Conservation (phyloP, 2,329 filamentous ascomycete species). For the Ciborinia camelliae region DNA sequence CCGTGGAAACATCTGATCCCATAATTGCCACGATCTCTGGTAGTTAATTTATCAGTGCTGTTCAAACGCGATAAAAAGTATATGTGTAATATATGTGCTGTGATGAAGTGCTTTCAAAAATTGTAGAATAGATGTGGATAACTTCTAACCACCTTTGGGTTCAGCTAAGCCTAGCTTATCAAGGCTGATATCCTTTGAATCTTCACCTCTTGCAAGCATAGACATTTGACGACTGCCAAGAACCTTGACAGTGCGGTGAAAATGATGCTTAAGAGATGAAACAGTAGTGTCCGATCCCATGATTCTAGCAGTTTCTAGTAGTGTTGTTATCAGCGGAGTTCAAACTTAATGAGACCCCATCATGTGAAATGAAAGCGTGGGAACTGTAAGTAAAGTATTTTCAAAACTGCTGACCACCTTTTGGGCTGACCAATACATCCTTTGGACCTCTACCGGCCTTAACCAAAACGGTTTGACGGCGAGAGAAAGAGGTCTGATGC, state of each 20-base stretch:
- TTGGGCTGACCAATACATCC: slow-evolving; percentile 13
- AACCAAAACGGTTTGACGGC: slow-evolving; percentile 46
- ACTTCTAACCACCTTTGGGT: slow-evolving; percentile 16
- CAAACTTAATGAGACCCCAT: neutral
- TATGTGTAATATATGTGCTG: neutral
- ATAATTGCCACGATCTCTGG: slow-evolving; percentile 26
- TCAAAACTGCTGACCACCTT: slow-evolving; percentile 12
- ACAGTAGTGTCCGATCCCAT: slow-evolving; percentile 31
- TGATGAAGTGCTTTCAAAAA: neutral
- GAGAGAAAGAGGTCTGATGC: slow-evolving; percentile 52
- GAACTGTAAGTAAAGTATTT: neutral
- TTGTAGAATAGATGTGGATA: neutral
- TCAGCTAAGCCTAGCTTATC: slow-evolving; percentile 18
- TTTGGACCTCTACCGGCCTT: slow-evolving; percentile 44
- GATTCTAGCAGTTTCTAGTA: slow-evolving; percentile 23
- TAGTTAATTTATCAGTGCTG: neutral
- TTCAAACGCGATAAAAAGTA: neutral
- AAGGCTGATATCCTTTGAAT: slow-evolving; percentile 37
- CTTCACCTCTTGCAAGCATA: slow-evolving; percentile 45
- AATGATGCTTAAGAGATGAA: slow-evolving; percentile 27
- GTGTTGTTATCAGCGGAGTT: neutral
- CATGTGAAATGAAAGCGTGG: neutral
- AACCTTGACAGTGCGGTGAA: slow-evolving; percentile 43
- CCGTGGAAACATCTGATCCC: slow-evolving; percentile 28
- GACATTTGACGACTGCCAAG: slow-evolving; percentile 48